Base-by-base conservation (phyloP, 192 early-diverging fungal species). In the Coemansia sp. region DNA sequence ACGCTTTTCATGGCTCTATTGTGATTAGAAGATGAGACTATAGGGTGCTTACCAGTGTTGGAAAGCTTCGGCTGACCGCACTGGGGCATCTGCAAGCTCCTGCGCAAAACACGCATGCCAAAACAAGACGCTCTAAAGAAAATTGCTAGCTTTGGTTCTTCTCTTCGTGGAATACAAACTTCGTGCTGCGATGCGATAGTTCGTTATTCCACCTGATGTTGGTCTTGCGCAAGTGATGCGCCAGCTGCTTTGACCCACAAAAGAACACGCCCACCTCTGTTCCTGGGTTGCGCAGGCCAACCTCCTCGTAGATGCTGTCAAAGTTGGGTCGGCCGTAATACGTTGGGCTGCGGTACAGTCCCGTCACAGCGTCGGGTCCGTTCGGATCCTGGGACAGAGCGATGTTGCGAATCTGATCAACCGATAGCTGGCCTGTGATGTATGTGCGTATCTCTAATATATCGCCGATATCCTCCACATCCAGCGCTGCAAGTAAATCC, bases 301-400 rank as follows among this genome's bases (percentile, higher is more conserved):
- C 71, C 22, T 88, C 79, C 20, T 70, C 62, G 64, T 92, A 89
- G 30, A 93, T 85, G 34, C 75, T 70, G 44, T 79, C 67, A 76
- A 88, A 92, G 62, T 89, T 85, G n/a, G 92, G 92, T 11, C 92
- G 82, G 15, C 92, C 92, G 71, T 85, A 92, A 74, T 89, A 87
- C 34, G 86, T 88, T 42, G 83, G 75, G 33, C 82, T 86, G 40
- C 77, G 72, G 17, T 78, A 76, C 29, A 91, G 68, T 22, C 87
- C 87, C 2, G 90, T 92, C 34, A 94, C 74, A 10, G 90, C 84
- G 62, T 94, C 92, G 3, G 66, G 74, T 0, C 85, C 83, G 5
- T 70, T 57, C 13, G 71, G 65, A 33, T 86, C 78, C 42, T 84
- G 75, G 50, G 84, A 75, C 30, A 84, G 62, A 47, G 65, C 74